Base-by-base conservation (phyloP, 2,329 filamentous ascomycete genomes). In the Ascochyta lentis region DNA sequence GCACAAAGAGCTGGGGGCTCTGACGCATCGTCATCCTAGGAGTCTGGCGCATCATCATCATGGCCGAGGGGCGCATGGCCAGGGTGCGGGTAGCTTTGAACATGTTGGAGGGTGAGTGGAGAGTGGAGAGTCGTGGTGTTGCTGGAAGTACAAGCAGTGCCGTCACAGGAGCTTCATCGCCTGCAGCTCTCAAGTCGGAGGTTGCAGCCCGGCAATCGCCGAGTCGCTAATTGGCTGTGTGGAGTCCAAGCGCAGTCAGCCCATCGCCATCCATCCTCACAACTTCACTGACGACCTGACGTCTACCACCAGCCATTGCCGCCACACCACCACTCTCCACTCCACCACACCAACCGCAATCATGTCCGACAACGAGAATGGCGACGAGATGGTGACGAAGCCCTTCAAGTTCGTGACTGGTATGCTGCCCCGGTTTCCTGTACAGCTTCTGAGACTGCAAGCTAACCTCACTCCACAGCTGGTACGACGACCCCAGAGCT, bases 321-420 rank as follows among this genome's bases (percentile, higher is more conserved):
- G 64, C 66, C 63, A 51, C 63, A 45, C 60, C 63, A 58, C 47
- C 58, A 40, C 60, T 48, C 54, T 38, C 29, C 52, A 52, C 56
- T 48, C 61, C 31, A 67, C 57, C n/a, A 48, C n/a, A 56, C 29
- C 55, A 73, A 77, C 77, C 75, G 80, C 80, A 86, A 93, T 82
- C 72, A 99, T 99, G 94, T 89, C 92, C 79, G 91, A 96, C 82
- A 69, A 67, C 64, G 65, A 67, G 51, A 67, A 67, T 55, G 66
- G 65, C 64, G 91, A 91, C 77, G 89, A 91, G 75, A 84, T 87
- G 76, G 90, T 96, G 80, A 97, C 93, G 83, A 99, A 97, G 89
- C 96, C 96, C 81, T 99, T 99, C 90, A 99, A 99, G 90, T 98
- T 98, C 84, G 95, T 98, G 77, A 98, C 94, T 83, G 94, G 93